Evolutionary conservation across 768 basidiomycete genomes (phyloP).

Genomic region (Pilatotrama ljubarskyi): DNA sequence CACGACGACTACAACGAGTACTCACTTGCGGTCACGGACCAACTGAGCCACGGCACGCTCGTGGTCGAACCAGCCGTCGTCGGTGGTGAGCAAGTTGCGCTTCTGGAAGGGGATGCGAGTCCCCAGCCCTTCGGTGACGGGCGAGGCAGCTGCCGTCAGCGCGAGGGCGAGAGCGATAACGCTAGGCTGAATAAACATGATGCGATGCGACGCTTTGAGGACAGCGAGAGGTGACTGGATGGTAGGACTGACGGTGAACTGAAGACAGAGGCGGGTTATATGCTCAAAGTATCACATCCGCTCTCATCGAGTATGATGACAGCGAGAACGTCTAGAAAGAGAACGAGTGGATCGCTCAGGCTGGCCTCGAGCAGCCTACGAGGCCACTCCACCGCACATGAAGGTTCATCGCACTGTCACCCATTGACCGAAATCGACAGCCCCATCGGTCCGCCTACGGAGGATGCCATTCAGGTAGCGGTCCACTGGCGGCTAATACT

Average conservation of each 20-base stretch:
- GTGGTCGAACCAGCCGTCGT: constrained; percentile 22
- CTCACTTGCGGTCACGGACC: constrained; percentile 22
- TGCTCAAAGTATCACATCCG: constrained; percentile 2
- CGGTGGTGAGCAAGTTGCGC: constrained; percentile 8
- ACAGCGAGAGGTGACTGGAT: background rate
- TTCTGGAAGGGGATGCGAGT: constrained; percentile 15
- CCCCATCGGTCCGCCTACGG: no score
- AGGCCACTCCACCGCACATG: background rate
- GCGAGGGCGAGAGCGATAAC: constrained; percentile 7
- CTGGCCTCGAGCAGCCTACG: background rate
- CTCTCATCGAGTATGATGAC: background rate
- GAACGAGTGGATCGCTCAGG: background rate
- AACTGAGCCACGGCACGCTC: constrained; percentile 13
- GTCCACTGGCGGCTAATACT: no score
- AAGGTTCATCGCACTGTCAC: background rate
- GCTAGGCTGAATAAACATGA: constrained; percentile 9
- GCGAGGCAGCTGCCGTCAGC: constrained; percentile 1
- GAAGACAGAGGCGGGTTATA: background rate
- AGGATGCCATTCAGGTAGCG: no score
- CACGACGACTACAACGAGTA: background rate
- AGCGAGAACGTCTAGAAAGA: background rate
- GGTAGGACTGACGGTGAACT: background rate
- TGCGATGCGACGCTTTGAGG: background rate
- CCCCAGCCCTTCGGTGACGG: background rate
- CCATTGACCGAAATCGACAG: background rate